Percentiles rank a stretch among this genome's conserved stretches.
Evolutionary conservation across 352 stramenopile genomes (phyloP).

Genomic region (Elongisporangium senticosum): DNA sequence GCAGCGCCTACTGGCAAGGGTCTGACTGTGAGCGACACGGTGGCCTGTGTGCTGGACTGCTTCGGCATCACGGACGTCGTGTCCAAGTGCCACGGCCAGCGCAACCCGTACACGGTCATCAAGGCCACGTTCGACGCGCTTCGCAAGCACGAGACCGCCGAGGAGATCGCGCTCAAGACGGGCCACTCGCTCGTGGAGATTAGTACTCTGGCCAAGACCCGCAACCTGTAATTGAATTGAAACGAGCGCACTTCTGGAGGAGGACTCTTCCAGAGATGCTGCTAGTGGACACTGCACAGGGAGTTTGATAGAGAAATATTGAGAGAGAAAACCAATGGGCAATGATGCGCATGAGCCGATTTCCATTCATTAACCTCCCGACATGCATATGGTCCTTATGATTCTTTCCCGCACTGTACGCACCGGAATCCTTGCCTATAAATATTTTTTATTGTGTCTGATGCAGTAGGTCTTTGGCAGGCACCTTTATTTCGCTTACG

Average conservation of each 20-base stretch:
- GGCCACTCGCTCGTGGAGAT: slow-evolving; percentile 81
- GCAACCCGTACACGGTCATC: slow-evolving; percentile 94
- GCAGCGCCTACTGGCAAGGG: slow-evolving; percentile 57
- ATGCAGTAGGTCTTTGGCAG: neutral
- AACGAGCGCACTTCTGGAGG: neutral
- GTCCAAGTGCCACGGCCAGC: slow-evolving; percentile 90
- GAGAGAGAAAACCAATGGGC: neutral
- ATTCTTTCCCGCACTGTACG: neutral
- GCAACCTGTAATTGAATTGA: slow-evolving; percentile 46
- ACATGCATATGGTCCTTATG: neutral
- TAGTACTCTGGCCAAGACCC: slow-evolving; percentile 63
- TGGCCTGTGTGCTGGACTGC: slow-evolving; percentile 77
- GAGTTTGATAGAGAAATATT: slow-evolving; percentile 1
- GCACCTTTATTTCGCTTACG: neutral
- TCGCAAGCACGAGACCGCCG: slow-evolving; percentile 90
- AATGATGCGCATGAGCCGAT: neutral
- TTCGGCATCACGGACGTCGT: slow-evolving; percentile 93
- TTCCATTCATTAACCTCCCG: neutral
- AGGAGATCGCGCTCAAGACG: slow-evolving; percentile 92
- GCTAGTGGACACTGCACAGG: neutral
- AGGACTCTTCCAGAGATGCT: neutral
- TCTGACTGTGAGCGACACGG: slow-evolving; percentile 73
- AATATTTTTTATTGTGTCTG: neutral
- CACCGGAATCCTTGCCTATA: too few relatives aligned
- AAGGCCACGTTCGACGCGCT: slow-evolving; percentile 94